Percentiles rank a stretch among this genome's conserved stretches.
Conservation (phyloP, 2,329 filamentous ascomycete genomes). For the Talaromyces sp. region DNA sequence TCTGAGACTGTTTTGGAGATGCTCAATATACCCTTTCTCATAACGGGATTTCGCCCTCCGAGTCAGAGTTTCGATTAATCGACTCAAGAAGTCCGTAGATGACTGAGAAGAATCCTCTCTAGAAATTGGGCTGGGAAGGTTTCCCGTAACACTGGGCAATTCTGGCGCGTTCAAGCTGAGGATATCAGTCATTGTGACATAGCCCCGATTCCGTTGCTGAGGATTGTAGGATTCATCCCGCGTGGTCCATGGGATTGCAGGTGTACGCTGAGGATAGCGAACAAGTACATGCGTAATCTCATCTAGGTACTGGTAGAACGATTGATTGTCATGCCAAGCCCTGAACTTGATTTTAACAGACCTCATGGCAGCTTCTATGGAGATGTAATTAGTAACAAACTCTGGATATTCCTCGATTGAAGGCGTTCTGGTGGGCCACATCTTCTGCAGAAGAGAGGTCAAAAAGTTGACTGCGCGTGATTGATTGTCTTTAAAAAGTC, state of each 20-base stretch:
- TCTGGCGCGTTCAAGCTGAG: neutral
- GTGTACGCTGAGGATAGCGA: neutral
- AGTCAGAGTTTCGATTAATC: neutral
- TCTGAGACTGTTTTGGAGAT: neutral
- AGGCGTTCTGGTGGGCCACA: neutral
- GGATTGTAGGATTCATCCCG: neutral
- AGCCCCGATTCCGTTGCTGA: neutral
- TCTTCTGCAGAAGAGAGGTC: neutral
- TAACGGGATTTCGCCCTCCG: neutral
- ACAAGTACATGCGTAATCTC: neutral
- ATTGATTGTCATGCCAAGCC: conserved; percentile 1
- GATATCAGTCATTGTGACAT: neutral
- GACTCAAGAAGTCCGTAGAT: neutral
- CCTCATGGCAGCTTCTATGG: neutral
- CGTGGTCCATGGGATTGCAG: no score
- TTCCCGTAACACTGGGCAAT: neutral
- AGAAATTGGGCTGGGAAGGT: neutral
- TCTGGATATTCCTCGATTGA: neutral
- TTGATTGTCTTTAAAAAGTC: neutral
- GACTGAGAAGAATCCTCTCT: neutral
- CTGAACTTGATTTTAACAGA: neutral
- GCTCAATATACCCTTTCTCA: neutral
- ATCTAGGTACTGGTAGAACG: neutral
- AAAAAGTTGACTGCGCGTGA: neutral
- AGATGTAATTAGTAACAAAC: neutral